Evolutionary conservation across 805 yeast species (phyloP).

Genomic region (Hanseniaspora nectarophila): DNA sequence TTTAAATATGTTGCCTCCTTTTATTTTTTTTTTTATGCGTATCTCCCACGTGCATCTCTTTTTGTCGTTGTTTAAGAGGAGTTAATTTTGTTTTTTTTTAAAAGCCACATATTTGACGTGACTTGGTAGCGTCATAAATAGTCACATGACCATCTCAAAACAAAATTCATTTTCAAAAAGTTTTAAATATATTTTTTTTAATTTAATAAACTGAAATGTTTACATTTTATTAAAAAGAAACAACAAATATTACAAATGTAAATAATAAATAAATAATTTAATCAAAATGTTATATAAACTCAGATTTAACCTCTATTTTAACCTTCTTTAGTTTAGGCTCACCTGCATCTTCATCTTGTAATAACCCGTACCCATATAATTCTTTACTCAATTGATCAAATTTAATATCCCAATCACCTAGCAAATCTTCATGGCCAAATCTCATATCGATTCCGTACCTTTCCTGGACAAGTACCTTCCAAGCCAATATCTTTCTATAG

Average conservation of each 20-base stretch:
- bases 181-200: no score
- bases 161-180: no score
- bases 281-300: background rate
- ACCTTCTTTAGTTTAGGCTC: background rate
- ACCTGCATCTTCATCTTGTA: background rate
- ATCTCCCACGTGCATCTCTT: no score
- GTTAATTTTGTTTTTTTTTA: no score
- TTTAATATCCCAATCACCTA: slow-evolving; percentile 12
- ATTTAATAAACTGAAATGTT: no score
- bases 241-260: no score
- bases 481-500: background rate
- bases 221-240: background rate
- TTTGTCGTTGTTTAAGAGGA: no score
- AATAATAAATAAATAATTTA: background rate
- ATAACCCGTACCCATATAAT: background rate
- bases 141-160: background rate
- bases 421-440: background rate
- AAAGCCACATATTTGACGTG: no score
- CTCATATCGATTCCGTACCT: background rate
- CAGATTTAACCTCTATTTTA: background rate
- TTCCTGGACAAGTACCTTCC: background rate
- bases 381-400: background rate
- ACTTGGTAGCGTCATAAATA: background rate
- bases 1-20: no score
- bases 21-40: no score